A percentile compares a stretch with the other conserved stretches of the same genome.
phyloP scores from a whole-genome alignment of 1,284 basidiomycete species.

The Trichosporon sp. region DNA sequence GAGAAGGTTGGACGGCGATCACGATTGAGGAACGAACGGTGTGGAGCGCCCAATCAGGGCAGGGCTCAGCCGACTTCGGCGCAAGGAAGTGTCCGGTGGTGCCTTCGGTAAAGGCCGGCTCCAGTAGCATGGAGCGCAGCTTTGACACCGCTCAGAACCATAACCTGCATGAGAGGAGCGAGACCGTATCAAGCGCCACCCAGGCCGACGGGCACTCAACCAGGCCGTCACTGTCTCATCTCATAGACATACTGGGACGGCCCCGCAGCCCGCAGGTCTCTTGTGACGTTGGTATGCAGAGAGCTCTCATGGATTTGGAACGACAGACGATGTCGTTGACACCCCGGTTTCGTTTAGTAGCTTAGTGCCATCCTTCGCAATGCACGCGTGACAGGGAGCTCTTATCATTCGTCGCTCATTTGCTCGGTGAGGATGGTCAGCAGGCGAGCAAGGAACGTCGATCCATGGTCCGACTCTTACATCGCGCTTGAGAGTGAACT shows the following conservation, averaged over 20 bases:
- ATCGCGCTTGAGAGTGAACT: not conserved
- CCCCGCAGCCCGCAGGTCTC: not conserved
- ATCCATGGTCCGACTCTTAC: not conserved
- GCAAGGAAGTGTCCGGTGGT: not conserved
- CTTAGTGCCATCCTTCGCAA: not conserved
- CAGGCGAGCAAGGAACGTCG: not conserved
- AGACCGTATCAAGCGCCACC: not conserved
- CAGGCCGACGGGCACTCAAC: not conserved
- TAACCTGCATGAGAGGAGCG: too few species aligned
- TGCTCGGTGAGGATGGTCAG: not conserved
- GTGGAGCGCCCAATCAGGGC: constrained; percentile 8
- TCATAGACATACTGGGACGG: not conserved
- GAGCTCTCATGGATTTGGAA: too few species aligned
- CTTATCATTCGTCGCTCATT: constrained; percentile 2
- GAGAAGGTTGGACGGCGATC: not conserved
- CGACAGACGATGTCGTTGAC: not conserved
- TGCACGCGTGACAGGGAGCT: not conserved
- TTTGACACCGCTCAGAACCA: not conserved
- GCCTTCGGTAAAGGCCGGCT: constrained; percentile 8
- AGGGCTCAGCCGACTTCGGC: not conserved
- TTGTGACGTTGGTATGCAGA: too few species aligned
- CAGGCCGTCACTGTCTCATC: not conserved
- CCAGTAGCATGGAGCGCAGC: too few species aligned
- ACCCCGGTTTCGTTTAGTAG: not conserved
- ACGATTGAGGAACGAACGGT: not conserved